phyloP scores from a whole-genome alignment of 257 asterid genomes.

The Gynochthodes officinalis region DNA sequence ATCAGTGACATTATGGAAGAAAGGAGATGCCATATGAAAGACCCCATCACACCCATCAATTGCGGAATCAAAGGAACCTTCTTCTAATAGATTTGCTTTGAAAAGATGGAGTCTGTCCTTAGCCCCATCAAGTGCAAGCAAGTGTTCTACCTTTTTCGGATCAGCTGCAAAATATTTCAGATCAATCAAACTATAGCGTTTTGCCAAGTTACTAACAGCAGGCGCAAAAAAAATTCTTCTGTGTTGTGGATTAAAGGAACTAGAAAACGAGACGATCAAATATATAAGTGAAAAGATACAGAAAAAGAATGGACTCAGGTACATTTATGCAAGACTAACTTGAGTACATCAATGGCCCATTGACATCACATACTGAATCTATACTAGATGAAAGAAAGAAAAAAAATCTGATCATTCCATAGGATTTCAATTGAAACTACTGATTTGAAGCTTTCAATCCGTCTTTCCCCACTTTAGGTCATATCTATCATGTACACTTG shows the following conservation, averaged over 20 bases:
- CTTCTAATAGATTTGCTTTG: constrained; percentile 67
- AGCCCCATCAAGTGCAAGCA: constrained; percentile 80
- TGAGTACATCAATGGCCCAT: background rate
- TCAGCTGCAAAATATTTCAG: constrained; percentile 43
- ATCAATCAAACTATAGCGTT: background rate
- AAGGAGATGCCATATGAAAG: constrained; percentile 89
- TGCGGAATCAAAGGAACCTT: constrained; percentile 76
- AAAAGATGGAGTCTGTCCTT: constrained; percentile 77
- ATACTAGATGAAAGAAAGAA: background rate
- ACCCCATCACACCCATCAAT: constrained; percentile 88
- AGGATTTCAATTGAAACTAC: background rate
- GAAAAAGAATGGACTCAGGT: too few relatives aligned
- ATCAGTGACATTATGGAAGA: constrained; percentile 43
- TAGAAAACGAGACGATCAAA: background rate
- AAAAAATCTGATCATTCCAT: too few relatives aligned
- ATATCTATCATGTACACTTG: background rate
- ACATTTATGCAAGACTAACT: too few relatives aligned
- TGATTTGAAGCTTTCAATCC: background rate
- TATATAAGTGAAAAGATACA: background rate
- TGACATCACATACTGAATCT: background rate
- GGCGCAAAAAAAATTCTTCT: background rate
- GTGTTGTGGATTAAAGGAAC: background rate
- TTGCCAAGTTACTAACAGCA: background rate
- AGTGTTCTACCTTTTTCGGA: constrained; percentile 60
- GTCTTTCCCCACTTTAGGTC: too few relatives aligned